phyloP scores from a whole-genome alignment of 495 filamentous ascomycete species.

The Friedmanniomyces endolithicus region DNA sequence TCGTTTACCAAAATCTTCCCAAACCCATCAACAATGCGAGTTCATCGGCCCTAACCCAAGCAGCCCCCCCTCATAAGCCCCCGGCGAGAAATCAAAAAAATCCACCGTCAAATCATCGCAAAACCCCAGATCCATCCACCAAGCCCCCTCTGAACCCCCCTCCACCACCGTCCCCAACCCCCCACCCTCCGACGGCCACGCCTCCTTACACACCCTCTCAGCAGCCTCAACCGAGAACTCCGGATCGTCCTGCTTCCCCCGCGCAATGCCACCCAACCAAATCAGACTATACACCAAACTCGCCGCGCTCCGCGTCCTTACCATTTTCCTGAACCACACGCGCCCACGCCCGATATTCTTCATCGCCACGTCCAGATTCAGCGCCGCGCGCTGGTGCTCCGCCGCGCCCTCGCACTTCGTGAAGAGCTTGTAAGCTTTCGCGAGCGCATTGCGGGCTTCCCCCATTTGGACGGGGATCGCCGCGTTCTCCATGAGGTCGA shows the following conservation, averaged over 20 bases:
- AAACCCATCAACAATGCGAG: neutral
- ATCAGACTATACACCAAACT: neutral
- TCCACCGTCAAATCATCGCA: neutral
- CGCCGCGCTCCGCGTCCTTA: neutral
- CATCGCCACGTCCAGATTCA: neutral
- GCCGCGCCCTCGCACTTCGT: neutral
- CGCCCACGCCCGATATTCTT: neutral
- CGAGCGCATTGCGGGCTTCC: constrained; percentile 10
- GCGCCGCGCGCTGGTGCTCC: constrained; percentile 5
- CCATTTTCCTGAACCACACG: neutral
- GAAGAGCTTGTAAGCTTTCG: constrained; percentile 9
- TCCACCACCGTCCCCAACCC: neutral
- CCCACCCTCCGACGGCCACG: neutral
- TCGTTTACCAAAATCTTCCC: too few relatives aligned
- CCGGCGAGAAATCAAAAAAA: neutral
- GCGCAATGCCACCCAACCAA: neutral
- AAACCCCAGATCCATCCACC: neutral
- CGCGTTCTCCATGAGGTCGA: constrained; percentile 4
- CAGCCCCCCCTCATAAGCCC: neutral
- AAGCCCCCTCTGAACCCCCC: too few relatives aligned
- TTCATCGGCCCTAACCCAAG: neutral
- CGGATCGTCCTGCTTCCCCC: neutral
- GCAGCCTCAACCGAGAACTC: neutral
- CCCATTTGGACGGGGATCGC: neutral
- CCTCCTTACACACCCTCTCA: neutral